Conservation (phyloP, 1,284 basidiomycete genomes). For the Apiotrichum gamsii region DNA sequence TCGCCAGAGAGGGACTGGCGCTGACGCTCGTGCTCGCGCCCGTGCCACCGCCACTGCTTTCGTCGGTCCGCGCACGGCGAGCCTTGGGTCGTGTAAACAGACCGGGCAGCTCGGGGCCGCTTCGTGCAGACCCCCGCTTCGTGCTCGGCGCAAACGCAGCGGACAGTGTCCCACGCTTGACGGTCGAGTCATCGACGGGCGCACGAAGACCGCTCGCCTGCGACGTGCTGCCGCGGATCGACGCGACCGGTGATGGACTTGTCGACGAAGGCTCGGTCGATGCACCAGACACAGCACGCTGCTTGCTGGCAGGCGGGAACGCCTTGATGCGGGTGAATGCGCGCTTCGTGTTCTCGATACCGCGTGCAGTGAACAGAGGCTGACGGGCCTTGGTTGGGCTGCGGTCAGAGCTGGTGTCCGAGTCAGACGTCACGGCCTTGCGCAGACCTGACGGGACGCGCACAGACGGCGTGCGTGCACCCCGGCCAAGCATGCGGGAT, state of each 20-base stretch:
- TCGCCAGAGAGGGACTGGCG: slow-evolving; percentile 1
- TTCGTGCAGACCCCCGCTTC: slow-evolving; percentile 4
- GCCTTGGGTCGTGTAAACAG: slow-evolving; percentile 11
- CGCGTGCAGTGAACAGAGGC: slow-evolving; percentile 16
- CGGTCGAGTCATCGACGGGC: not conserved
- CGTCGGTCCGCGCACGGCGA: not conserved
- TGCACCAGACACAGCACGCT: not conserved
- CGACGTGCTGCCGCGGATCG: slow-evolving; percentile 5
- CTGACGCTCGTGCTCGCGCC: not conserved
- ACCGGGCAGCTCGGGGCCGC: slow-evolving; percentile 3
- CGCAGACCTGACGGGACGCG: slow-evolving; percentile 14
- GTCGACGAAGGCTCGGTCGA: slow-evolving; percentile 1
- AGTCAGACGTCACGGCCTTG: slow-evolving; percentile 14
- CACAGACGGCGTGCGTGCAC: slow-evolving; percentile 11
- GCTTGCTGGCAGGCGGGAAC: slow-evolving; percentile 24
- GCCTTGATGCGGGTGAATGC: slow-evolving; percentile 30
- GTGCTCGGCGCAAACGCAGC: slow-evolving; percentile 2
- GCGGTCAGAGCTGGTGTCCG: slow-evolving; percentile 12
- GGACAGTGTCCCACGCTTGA: not conserved
- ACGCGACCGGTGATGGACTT: slow-evolving; percentile 5
- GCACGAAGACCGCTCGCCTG: not conserved
- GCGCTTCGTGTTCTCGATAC: slow-evolving; percentile 30
- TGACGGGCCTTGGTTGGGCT: slow-evolving; percentile 8
- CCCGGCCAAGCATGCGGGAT: slow-evolving; percentile 8
- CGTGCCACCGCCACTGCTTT: not conserved